Percentiles rank a stretch among this genome's conserved stretches.
Conservation (phyloP, 225 moss, liverwort and hornwort genomes). For the Takakia lepidozioides region DNA sequence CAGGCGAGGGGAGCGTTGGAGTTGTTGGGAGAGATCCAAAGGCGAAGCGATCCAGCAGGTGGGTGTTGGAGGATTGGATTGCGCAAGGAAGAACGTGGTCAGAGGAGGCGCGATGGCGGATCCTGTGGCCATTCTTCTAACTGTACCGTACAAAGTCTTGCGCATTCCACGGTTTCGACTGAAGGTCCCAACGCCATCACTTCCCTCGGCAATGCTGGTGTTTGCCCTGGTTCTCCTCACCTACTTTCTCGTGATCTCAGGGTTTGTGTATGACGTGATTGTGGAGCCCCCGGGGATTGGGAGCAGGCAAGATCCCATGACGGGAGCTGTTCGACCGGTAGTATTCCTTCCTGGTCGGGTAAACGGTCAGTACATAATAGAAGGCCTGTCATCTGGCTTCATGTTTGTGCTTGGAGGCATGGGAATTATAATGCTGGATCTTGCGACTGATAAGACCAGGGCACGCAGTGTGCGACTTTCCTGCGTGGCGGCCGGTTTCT, state of each 20-base stretch:
- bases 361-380: conserved; percentile 96
- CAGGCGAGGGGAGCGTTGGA: too few species aligned
- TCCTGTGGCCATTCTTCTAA: conserved; percentile 24
- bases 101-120: conserved; percentile 42
- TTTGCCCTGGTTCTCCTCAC: conserved; percentile 62
- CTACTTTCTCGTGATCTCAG: conserved; percentile 89
- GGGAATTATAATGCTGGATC: conserved; percentile 81
- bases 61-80: too few species aligned
- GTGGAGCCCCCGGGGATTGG: conserved; percentile 98
- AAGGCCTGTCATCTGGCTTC: conserved; percentile 88
- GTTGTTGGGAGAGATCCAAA: too few species aligned
- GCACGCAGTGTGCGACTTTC: conserved; percentile 81
- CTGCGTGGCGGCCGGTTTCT: conserved; percentile 67
- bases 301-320: conserved; percentile 89
- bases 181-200: conserved; percentile 52
- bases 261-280: conserved; percentile 96
- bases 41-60: too few species aligned
- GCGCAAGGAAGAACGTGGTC: too few species aligned
- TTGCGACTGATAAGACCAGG: conserved; percentile 72
- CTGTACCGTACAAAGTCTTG: conserved; percentile 30
- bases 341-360: conserved; percentile 87
- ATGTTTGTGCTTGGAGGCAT: conserved; percentile 93
- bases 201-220: conserved; percentile 80
- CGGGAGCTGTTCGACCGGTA: conserved; percentile 90
- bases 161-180: conserved; percentile 43